Evolutionary conservation across 2,329 filamentous ascomycete species (phyloP), one percentile per base, ranked within the genome.

Genomic region (Cladosporium sphaerospermum): DNA sequence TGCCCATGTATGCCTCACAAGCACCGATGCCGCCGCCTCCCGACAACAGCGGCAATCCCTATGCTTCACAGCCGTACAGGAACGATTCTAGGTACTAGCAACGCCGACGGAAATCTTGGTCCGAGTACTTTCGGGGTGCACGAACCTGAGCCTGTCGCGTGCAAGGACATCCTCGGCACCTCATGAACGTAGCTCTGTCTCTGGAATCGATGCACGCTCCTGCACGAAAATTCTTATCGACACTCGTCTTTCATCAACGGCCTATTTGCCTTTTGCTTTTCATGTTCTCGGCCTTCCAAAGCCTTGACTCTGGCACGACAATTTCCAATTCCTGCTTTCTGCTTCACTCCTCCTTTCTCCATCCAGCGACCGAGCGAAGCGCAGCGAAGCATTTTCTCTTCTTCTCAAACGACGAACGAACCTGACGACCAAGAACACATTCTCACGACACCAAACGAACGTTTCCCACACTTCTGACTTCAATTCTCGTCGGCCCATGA

Each of bases 41-140:
- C n/a, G 65, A 67, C 48, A 56, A 62, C 41, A 67, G 64, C 50
- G 65, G 65, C 37, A 67, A 67, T 53, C 65, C 65, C 4, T 67
- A 67, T 56, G 64, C 64, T 44, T 53, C 58, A n/a, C 28, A 37
- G 45, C 16, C 16, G 33, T 47, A 47, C 41, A 43, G 48, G 41
- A 44, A 51, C 33, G 48, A 44, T 31, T n/a, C 16, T 16, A 43
- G 51, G 43, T 41, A 47, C 44, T 53, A 53, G 51, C 44, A 31
- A 37, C 43, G 43, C 34, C 51, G 23, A 14, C 45, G 36, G 6
- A 31, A 48, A 9, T 48, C 45, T 19, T 48, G 45, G 45, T 48
- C 31, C 9, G 45, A 40, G 14, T 48, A 48, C 18, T n/a, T 40
- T 34, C 19, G 45, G 19, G 50, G 50, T 10, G 42, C 37, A 8